Evolutionary conservation across 2,329 filamentous ascomycete species (phyloP), one percentile per base, ranked within the genome.

Genomic region (Bipolaris oryzae): DNA sequence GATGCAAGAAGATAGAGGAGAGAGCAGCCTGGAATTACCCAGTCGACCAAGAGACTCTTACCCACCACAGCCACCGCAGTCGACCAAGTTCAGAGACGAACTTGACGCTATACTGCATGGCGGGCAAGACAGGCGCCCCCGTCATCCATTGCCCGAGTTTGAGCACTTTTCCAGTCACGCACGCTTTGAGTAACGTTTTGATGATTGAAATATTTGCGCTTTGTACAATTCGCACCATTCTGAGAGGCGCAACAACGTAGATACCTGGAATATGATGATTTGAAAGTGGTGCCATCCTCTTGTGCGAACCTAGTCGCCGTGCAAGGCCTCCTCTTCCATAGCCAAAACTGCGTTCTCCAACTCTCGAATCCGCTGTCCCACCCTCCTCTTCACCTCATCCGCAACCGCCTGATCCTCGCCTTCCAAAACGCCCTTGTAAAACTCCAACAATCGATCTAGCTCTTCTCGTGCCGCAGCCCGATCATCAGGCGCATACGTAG

Each of bases 401-500:
- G 76, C 79, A 35, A 83, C 68, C 33, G 77, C 76, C 13, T 68
- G 62, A 64, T 79, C 75, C 25, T 66, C 58, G 6, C 78, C 77
- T 39, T 66, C 76, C 5, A 83, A 61, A 1, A 80, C 75, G 16
- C 69, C 70, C 34, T 74, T 72, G 56, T 81, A 85, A 10, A 77
- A 80, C 47, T 78, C 76, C 57, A 83, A 74, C 51, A 85, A 73
- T 59, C 75, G 77, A 38, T 78, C 77, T 52, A 86, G 63, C 61
- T 84, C 83, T 66, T 84, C 82, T 10, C 80, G 67, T 31, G 83
- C 82, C 21, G 82, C 82, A 16, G 78, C 79, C 4, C 84, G 74
- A 58, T 85, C 83, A 23, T 82, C 82, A 16, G 79, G 76, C 1
- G 84, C 84, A 69, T 85, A 85, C 31, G 84, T 79, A 10, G 81